These are phyloP conservation scores for Aspergillus pseudoviridinutans DNA, from an alignment of 2,329 filamentous ascomycete species.

Conservation along the genomic window DNA sequence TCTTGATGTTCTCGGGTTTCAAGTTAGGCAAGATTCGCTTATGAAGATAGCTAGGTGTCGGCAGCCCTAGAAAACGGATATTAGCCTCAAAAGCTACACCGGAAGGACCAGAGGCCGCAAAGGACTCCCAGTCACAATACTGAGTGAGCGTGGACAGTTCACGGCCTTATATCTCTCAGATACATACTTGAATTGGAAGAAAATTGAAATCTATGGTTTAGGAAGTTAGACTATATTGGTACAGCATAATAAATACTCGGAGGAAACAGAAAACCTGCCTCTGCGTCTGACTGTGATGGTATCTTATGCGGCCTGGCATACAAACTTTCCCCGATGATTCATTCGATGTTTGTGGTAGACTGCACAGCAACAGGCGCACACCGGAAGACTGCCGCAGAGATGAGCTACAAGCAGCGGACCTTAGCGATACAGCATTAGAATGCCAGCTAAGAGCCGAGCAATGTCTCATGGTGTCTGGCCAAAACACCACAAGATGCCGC, in stretches of 20 bases:
- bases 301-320: neutral
- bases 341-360: neutral
- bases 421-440: constrained; percentile 8
- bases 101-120: neutral
- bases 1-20: neutral
- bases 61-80: neutral
- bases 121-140: neutral
- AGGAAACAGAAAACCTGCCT: constrained; percentile 14
- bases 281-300: constrained; percentile 2
- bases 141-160: neutral
- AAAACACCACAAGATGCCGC: neutral
- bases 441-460: constrained; percentile 6
- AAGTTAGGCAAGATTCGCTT: neutral
- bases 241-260: neutral
- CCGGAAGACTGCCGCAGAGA: neutral
- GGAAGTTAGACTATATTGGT: constrained; percentile 6
- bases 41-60: neutral
- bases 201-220: constrained; percentile 8
- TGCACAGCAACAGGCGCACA: neutral
- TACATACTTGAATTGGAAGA: constrained; percentile 8
- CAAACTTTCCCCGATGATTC: neutral
- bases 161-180: neutral
- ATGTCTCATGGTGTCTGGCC: constrained; percentile 8
- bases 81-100: neutral
- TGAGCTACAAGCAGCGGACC: constrained; percentile 1